Evolutionary conservation across 1,139 yeast genomes (phyloP).

Genomic region (Protomyces pachydermus): DNA sequence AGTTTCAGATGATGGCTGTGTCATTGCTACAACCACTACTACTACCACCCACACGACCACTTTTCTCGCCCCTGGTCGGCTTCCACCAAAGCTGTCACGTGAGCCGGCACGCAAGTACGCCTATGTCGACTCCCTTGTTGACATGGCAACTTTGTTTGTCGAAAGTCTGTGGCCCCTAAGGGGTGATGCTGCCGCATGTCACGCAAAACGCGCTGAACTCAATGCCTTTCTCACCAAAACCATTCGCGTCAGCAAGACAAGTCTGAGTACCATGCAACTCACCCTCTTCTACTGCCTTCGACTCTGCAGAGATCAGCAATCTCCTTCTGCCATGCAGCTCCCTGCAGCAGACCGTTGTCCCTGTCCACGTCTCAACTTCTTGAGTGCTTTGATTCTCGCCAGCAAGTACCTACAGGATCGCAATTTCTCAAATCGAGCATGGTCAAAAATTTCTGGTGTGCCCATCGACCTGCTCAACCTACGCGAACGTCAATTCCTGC

Average conservation of each 20-base stretch:
- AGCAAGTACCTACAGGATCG: conserved; percentile 70
- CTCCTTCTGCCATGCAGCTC: conserved; percentile 7
- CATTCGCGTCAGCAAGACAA: conserved; percentile 62
- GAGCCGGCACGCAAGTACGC: conserved; percentile 17
- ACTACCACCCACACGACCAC: not conserved
- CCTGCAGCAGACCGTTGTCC: conserved; percentile 28
- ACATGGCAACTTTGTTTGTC: conserved; percentile 40
- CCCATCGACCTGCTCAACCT: conserved; percentile 46
- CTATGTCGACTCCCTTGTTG: conserved; percentile 34
- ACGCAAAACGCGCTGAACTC: conserved; percentile 29
- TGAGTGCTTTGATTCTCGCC: conserved; percentile 63
- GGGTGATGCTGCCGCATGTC: conserved; percentile 25
- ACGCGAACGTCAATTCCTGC: conserved; percentile 54
- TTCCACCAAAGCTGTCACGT: not conserved
- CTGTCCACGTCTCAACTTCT: conserved; percentile 63
- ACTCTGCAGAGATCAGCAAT: conserved; percentile 28
- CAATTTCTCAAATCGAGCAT: conserved; percentile 62
- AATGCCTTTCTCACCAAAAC: conserved; percentile 55
- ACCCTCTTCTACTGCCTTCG: conserved; percentile 56
- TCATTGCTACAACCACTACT: not conserved
- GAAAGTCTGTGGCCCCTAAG: conserved; percentile 40
- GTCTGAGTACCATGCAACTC: conserved; percentile 60
- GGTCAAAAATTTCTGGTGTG: conserved; percentile 72
- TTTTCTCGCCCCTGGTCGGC: not conserved
- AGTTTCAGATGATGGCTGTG: not conserved